Conservation (phyloP, 257 asterid species). For the Cinchona pubescens region DNA sequence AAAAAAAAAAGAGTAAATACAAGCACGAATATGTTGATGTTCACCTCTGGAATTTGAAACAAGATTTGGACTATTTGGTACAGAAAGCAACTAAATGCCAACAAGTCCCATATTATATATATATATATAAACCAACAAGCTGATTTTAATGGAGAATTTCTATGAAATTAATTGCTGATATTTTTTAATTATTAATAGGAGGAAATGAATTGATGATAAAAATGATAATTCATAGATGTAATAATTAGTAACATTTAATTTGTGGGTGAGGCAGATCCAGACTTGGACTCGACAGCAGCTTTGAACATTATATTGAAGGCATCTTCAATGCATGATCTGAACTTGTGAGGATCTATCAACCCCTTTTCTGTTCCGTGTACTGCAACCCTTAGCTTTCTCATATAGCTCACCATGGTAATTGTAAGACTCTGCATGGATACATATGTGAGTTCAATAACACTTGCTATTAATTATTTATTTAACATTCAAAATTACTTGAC, state of each 20-base stretch:
- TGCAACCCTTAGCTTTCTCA: conserved; percentile 57
- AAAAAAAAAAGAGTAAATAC: too few species aligned
- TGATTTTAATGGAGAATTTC: background rate
- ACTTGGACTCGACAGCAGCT: conserved; percentile 33
- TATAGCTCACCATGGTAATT: conserved; percentile 73
- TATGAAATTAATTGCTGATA: too few species aligned
- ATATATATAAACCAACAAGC: background rate
- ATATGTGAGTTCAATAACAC: background rate
- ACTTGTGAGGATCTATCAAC: conserved; percentile 45
- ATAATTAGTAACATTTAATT: background rate
- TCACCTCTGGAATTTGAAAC: background rate
- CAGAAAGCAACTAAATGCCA: too few species aligned
- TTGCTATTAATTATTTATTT: background rate
- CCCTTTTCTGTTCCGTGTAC: conserved; percentile 72
- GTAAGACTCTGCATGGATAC: conserved; percentile 66
- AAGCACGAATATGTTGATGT: background rate
- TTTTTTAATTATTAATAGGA: background rate
- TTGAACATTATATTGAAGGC: conserved; percentile 51
- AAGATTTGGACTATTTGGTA: background rate
- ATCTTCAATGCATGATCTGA: conserved; percentile 43
- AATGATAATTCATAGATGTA: background rate
- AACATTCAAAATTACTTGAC: background rate
- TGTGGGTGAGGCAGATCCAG: background rate
- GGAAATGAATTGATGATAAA: background rate
- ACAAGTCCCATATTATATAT: too few species aligned